These are phyloP conservation scores for Tricharina praecox DNA, from an alignment of 495 filamentous ascomycete genomes.

Conservation along the genomic window DNA sequence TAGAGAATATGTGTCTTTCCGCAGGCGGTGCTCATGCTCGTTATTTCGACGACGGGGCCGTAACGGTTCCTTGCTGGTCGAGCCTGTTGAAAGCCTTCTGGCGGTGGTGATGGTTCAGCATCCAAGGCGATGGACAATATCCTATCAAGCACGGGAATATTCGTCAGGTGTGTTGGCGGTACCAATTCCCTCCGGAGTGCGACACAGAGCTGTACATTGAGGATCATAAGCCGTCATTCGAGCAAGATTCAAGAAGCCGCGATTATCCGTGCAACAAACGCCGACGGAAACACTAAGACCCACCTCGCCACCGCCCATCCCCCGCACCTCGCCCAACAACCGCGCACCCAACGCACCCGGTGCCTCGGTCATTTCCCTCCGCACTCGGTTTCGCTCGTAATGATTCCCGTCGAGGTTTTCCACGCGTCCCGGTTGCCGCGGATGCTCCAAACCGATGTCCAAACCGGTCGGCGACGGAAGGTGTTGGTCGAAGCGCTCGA, in stretches of 20 bases:
- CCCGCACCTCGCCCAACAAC: slow-evolving; percentile 4
- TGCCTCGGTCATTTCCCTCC: too few relatives aligned
- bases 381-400: not conserved
- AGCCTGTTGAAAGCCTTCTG: not conserved
- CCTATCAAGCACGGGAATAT: not conserved
- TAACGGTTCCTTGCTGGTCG: not conserved
- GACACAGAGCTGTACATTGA: not conserved
- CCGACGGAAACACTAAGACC: too few relatives aligned
- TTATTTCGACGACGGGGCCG: slow-evolving; percentile 1
- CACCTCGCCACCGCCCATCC: slow-evolving; percentile 6
- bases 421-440: slow-evolving; percentile 12
- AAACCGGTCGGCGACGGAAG: slow-evolving; percentile 13
- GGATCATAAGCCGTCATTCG: not conserved
- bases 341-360: slow-evolving; percentile 2
- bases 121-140: not conserved
- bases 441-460: slow-evolving; percentile 11
- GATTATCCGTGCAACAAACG: too few relatives aligned
- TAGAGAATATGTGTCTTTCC: slow-evolving; percentile 10
- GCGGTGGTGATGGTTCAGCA: not conserved
- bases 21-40: slow-evolving; percentile 1
- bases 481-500: slow-evolving; percentile 8
- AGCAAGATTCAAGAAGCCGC: too few relatives aligned
- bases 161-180: not conserved
- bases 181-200: not conserved
- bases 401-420: slow-evolving; percentile 12